These are phyloP conservation scores for Forsythia viridissima DNA, from an alignment of 257 asterid genomes.

Conservation along the genomic window DNA sequence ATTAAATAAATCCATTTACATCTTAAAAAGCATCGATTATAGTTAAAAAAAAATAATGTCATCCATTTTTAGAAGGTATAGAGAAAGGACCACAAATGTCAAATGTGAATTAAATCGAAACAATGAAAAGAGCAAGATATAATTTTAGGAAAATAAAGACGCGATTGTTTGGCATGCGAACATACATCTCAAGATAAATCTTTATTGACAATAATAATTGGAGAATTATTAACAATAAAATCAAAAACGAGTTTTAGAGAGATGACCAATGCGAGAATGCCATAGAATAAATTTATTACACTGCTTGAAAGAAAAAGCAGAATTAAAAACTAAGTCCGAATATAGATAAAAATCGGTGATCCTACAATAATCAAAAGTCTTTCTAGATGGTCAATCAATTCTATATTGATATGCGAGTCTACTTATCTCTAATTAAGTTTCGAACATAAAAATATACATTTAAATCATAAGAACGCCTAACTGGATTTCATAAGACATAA, in stretches of 20 bases:
- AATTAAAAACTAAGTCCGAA: background rate
- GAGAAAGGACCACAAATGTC: conserved; percentile 14
- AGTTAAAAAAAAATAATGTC: background rate
- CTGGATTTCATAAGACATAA: no score
- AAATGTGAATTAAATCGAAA: conserved; percentile 8
- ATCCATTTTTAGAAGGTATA: conserved; percentile 1
- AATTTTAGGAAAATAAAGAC: background rate
- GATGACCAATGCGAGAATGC: background rate
- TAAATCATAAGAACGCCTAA: no score
- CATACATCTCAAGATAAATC: background rate
- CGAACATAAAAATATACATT: no score
- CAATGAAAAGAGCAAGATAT: background rate
- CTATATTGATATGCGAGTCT: no score
- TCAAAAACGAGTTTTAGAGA: background rate
- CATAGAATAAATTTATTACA: background rate
- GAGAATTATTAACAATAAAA: background rate
- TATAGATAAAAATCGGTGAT: background rate
- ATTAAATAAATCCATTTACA: conserved; percentile 1
- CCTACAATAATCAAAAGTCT: no score
- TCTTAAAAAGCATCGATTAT: conserved; percentile 3
- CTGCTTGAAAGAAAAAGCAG: background rate
- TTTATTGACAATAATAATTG: background rate
- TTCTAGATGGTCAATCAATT: no score
- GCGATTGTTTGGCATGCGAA: conserved; percentile 2
- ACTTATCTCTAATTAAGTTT: no score